Percentiles rank a stretch among this genome's conserved stretches.
Evolutionary conservation across 306 rosid genomes (phyloP).

Genomic region (Astragalus membranaceus): DNA sequence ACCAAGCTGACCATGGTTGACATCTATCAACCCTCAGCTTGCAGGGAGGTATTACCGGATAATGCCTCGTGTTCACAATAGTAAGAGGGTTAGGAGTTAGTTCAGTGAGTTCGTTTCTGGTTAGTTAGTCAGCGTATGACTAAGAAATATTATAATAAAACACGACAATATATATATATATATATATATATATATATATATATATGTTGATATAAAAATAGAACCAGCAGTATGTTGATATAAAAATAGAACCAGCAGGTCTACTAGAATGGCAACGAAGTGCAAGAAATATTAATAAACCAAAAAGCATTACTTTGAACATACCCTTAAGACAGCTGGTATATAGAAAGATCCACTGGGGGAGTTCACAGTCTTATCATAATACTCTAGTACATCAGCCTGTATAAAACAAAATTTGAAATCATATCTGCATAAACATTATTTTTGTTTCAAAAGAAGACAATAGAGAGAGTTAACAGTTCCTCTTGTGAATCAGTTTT

Average conservation of each 20-base stretch:
- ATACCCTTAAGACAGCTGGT: constrained; percentile 92
- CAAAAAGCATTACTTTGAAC: constrained; percentile 1
- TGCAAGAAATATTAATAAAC: not conserved
- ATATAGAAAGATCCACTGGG: constrained; percentile 85
- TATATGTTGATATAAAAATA: no score
- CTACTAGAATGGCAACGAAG: not conserved
- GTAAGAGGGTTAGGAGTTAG: no score
- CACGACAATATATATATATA: no score
- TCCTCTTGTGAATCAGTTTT: not conserved
- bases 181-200: no score
- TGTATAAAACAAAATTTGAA: constrained; percentile 34
- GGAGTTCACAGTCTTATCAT: constrained; percentile 85
- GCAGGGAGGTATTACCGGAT: no score
- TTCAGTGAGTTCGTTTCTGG: no score
- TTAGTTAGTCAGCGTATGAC: no score
- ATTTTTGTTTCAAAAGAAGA: constrained; percentile 14
- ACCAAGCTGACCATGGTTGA: no score
- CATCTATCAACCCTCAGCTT: no score
- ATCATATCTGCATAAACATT: not conserved
- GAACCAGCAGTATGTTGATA: no score
- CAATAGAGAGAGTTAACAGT: not conserved
- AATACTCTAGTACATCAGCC: constrained; percentile 96
- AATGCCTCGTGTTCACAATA: no score
- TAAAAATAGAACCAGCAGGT: not conserved
- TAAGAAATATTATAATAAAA: no score